phyloP scores from a whole-genome alignment of 2,329 filamentous ascomycete genomes.

The Colletotrichum lupini region DNA sequence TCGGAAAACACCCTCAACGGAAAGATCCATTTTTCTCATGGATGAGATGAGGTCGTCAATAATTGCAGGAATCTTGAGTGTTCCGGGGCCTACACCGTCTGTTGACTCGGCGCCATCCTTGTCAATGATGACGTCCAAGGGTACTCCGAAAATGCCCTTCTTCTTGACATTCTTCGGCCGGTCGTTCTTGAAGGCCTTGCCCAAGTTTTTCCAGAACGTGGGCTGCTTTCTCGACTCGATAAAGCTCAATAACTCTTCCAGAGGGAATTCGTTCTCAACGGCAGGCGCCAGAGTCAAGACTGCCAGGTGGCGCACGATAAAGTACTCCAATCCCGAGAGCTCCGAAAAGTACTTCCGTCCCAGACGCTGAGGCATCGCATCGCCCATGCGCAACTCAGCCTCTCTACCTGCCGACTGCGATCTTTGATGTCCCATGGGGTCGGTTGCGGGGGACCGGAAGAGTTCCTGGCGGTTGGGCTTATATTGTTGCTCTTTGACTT shows the following conservation, averaged over 20 bases:
- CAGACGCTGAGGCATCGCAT: constrained; percentile 64
- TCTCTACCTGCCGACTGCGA: constrained; percentile 67
- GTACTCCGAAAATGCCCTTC: constrained; percentile 93
- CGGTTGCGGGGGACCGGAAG: constrained; percentile 65
- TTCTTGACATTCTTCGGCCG: constrained; percentile 83
- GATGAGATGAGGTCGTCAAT: constrained; percentile 94
- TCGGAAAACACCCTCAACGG: constrained; percentile 96
- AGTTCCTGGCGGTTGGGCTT: constrained; percentile 78
- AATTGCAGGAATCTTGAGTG: constrained; percentile 89
- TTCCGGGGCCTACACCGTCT: constrained; percentile 92
- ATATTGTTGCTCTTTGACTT: constrained; percentile 86
- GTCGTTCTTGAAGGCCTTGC: constrained; percentile 93
- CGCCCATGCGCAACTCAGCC: constrained; percentile 61
- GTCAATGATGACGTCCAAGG: constrained; percentile 88
- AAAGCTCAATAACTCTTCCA: constrained; percentile 90
- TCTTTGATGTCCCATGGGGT: constrained; percentile 73
- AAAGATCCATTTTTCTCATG: constrained; percentile 99
- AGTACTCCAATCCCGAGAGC: constrained; percentile 93
- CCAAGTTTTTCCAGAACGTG: constrained; percentile 98
- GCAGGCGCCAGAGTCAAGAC: constrained; percentile 95
- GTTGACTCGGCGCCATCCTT: constrained; percentile 97
- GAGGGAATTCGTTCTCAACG: constrained; percentile 88
- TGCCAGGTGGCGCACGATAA: constrained; percentile 94
- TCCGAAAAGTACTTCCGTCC: constrained; percentile 94
- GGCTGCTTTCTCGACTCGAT: constrained; percentile 91